Percentiles rank a stretch among this genome's conserved stretches.
Evolutionary conservation across 176 grass and related monocot species (phyloP).

Genomic region (Carex pumila): DNA sequence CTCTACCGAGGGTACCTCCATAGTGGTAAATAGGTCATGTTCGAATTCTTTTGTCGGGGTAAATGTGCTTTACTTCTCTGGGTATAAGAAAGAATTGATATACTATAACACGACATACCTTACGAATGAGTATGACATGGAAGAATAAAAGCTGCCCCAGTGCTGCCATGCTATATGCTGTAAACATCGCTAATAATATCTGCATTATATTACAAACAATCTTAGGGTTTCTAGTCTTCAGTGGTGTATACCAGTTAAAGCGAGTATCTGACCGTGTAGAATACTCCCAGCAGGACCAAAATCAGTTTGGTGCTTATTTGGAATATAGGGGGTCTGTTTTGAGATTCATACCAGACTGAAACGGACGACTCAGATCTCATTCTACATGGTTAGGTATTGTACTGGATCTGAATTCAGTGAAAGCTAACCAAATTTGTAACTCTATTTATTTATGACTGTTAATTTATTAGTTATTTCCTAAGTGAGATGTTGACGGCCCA

Average conservation of each 20-base stretch:
- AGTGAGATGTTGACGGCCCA: background rate
- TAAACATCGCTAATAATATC: constrained; percentile 68
- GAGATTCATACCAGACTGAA: no score
- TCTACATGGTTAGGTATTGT: no score
- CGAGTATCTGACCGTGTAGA: no score
- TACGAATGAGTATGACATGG: constrained; percentile 88
- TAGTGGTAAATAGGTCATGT: background rate
- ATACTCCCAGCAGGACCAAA: no score
- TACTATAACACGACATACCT: constrained; percentile 34
- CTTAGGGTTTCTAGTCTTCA: background rate
- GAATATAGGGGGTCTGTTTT: no score
- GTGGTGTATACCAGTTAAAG: background rate
- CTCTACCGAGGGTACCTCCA: background rate
- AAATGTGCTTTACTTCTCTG: background rate
- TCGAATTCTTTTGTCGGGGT: background rate
- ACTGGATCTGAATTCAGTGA: background rate
- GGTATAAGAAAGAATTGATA: background rate
- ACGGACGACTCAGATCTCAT: no score
- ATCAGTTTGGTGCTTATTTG: no score
- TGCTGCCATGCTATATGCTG: constrained; percentile 65
- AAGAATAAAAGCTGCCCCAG: constrained; percentile 92
- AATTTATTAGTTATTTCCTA: no score
- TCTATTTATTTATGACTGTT: background rate
- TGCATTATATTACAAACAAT: constrained; percentile 18
- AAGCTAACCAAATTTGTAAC: background rate